phyloP scores from a whole-genome alignment of 345 rosid species.

The Rubroshorea leprosula region DNA sequence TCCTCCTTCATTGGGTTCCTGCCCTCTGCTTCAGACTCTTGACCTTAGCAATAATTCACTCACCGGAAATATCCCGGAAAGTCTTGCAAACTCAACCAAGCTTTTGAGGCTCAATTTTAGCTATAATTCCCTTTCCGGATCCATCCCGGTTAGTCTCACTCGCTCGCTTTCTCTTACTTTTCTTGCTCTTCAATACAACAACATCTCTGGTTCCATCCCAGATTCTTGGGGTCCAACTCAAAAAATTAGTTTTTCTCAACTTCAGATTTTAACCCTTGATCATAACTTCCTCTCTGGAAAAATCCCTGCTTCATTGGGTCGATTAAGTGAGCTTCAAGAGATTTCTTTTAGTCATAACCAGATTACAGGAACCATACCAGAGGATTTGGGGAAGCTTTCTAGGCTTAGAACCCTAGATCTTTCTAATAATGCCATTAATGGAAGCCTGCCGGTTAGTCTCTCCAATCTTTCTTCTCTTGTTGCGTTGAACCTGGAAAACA shows the following conservation, averaged over 20 bases:
- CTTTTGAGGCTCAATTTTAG: slow-evolving; percentile 56
- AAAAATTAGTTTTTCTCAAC: slow-evolving; percentile 1
- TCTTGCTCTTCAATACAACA: slow-evolving; percentile 56
- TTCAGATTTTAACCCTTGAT: slow-evolving; percentile 12
- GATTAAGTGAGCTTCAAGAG: slow-evolving; percentile 44
- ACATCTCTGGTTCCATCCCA: slow-evolving; percentile 60
- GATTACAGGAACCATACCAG: slow-evolving; percentile 49
- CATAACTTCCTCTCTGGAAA: slow-evolving; percentile 15
- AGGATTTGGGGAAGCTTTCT: slow-evolving; percentile 40
- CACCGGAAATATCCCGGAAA: slow-evolving; percentile 46
- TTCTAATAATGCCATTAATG: slow-evolving; percentile 49
- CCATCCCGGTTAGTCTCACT: slow-evolving; percentile 40
- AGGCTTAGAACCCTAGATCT: slow-evolving; percentile 42
- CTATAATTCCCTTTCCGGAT: slow-evolving; percentile 51
- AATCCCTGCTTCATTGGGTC: slow-evolving; percentile 25
- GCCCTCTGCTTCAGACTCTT: slow-evolving; percentile 62
- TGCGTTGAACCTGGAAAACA: slow-evolving; percentile 34
- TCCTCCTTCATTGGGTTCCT: slow-evolving; percentile 69
- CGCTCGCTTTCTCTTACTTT: slow-evolving; percentile 41
- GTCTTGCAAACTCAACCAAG: slow-evolving; percentile 59
- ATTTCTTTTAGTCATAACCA: slow-evolving; percentile 49
- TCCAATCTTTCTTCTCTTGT: slow-evolving; percentile 41
- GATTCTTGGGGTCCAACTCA: slow-evolving; percentile 22
- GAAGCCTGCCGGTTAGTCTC: slow-evolving; percentile 42
- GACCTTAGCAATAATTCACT: slow-evolving; percentile 70